These are phyloP conservation scores for Termitomyces sp. DNA, from an alignment of 768 basidiomycete genomes.

Conservation along the genomic window DNA sequence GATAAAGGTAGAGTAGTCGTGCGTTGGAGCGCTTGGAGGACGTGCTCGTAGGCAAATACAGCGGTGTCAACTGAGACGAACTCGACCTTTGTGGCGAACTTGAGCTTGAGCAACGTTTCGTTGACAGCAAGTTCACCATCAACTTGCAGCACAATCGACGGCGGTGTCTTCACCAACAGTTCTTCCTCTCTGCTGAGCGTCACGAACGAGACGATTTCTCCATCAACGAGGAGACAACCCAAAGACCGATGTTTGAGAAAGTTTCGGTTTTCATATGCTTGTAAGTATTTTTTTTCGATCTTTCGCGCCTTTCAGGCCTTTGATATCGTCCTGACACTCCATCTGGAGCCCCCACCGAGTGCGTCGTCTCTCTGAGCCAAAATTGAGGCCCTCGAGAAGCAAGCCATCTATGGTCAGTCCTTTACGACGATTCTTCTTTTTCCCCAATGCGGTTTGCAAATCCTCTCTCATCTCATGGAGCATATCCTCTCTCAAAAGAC, in stretches of 20 bases:
- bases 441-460: slow-evolving; percentile 23
- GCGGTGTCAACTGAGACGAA: background rate
- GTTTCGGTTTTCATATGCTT: background rate
- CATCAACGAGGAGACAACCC: background rate
- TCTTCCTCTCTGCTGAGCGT: background rate
- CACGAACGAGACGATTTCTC: background rate
- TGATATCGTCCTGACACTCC: background rate
- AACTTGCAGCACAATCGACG: background rate
- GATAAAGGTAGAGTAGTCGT: background rate
- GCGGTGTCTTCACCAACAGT: background rate
- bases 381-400: background rate
- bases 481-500: slow-evolving; percentile 11
- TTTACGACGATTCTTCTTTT: background rate
- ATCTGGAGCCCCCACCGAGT: background rate
- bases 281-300: background rate
- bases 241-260: background rate
- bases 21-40: background rate
- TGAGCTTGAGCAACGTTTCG: background rate
- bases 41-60: background rate
- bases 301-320: background rate
- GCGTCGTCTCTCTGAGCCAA: background rate
- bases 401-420: background rate
- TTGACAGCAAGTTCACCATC: background rate
- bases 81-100: background rate
- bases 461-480: slow-evolving; percentile 36